These are phyloP conservation scores for Myxozyma mucilagina DNA, from an alignment of 805 yeast genomes.

Conservation along the genomic window DNA sequence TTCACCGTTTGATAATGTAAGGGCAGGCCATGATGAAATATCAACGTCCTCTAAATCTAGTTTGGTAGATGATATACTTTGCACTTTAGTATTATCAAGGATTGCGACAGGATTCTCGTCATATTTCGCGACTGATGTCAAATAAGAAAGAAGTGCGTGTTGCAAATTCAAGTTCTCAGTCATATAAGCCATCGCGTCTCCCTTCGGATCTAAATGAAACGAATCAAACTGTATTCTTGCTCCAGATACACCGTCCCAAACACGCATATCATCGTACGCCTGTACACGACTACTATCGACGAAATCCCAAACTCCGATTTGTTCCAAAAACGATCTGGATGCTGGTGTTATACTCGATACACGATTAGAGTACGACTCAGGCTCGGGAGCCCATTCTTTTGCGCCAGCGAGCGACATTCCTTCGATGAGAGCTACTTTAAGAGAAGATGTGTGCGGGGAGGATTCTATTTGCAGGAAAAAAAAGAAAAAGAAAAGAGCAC, in stretches of 20 bases:
- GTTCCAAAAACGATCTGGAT: conserved; percentile 43
- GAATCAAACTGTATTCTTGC: conserved; percentile 73
- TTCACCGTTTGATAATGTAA: conserved; percentile 66
- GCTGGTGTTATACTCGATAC: conserved; percentile 85
- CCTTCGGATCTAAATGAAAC: conserved; percentile 34
- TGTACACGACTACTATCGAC: conserved; percentile 70
- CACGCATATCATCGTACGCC: conserved; percentile 76
- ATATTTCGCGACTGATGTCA: conserved; percentile 42
- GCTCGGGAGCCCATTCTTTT: conserved; percentile 48
- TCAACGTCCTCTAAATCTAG: conserved; percentile 38
- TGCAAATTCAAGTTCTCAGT: conserved; percentile 85
- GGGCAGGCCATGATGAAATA: conserved; percentile 67
- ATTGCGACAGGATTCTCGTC: conserved; percentile 41
- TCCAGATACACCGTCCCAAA: conserved; percentile 80
- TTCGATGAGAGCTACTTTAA: conserved; percentile 72
- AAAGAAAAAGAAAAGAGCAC: background rate
- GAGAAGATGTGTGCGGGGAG: conserved; percentile 59
- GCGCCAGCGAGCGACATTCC: conserved; percentile 60
- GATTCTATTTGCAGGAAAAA: conserved; percentile 44
- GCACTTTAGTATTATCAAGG: conserved; percentile 68
- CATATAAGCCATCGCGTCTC: conserved; percentile 66
- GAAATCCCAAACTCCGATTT: conserved; percentile 75
- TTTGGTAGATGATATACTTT: conserved; percentile 46
- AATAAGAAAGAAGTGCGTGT: conserved; percentile 60
- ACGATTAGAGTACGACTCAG: conserved; percentile 67